Conservation (phyloP, 306 rosid species). For the Trichosanthes truncata region DNA sequence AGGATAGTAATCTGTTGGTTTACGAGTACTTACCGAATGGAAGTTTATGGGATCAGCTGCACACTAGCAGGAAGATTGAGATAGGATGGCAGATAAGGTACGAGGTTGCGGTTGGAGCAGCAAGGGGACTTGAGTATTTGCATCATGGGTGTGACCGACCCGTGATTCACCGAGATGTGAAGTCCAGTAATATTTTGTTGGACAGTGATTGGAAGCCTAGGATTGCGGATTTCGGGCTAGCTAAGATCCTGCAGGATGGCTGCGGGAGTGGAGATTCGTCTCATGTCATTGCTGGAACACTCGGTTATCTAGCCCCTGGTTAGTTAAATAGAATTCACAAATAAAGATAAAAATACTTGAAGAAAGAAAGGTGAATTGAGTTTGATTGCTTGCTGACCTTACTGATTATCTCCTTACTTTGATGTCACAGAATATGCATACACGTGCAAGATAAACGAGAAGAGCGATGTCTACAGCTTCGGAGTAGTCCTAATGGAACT, state of each 20-base stretch:
- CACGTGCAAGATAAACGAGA: conserved; percentile 71
- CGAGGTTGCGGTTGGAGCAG: conserved; percentile 77
- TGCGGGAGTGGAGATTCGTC: conserved; percentile 39
- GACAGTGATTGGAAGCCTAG: conserved; percentile 75
- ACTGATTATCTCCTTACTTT: conserved; percentile 12
- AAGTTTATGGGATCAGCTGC: conserved; percentile 81
- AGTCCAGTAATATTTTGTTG: conserved; percentile 75
- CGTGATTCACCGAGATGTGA: conserved; percentile 82
- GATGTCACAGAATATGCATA: conserved; percentile 59
- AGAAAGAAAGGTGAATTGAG: conserved; percentile 5
- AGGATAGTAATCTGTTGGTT: conserved; percentile 72
- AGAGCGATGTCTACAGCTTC: conserved; percentile 86
- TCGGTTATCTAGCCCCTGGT: conserved; percentile 93
- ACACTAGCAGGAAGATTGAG: conserved; percentile 33
- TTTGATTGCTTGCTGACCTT: conserved; percentile 8
- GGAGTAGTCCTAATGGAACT: conserved; percentile 86
- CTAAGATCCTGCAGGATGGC: conserved; percentile 60
- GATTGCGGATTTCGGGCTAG: conserved; percentile 90
- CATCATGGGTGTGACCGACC: conserved; percentile 72
- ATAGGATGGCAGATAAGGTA: conserved; percentile 78
- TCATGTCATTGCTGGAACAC: conserved; percentile 68
- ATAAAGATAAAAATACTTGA: neutral
- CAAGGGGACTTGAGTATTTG: conserved; percentile 77
- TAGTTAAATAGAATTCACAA: conserved; percentile 7
- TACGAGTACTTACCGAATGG: conserved; percentile 88